These are phyloP conservation scores for Penicillium sclerotigenum DNA, from an alignment of 2,329 filamentous ascomycete genomes.

Conservation along the genomic window DNA sequence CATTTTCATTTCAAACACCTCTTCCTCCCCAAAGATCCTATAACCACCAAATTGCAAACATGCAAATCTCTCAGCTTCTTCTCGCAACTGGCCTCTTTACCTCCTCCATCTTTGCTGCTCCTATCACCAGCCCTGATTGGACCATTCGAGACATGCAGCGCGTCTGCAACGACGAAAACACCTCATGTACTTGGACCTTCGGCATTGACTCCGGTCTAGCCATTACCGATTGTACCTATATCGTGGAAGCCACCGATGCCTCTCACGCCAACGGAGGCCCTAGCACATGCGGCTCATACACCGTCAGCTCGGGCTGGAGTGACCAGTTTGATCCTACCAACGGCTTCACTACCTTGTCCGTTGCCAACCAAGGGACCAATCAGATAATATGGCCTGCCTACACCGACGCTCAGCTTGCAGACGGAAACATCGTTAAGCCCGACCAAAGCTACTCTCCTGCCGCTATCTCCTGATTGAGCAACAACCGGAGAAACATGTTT, in stretches of 20 bases:
- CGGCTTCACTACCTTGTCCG: conserved; percentile 53
- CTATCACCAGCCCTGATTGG: background rate
- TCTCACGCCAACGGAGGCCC: background rate
- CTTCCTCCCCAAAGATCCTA: background rate
- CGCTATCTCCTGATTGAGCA: background rate
- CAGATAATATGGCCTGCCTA: background rate
- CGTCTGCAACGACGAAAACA: background rate
- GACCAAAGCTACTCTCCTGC: background rate
- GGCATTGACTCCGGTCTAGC: background rate
- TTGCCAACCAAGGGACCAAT: conserved; percentile 30
- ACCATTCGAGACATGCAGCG: background rate
- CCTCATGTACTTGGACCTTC: background rate
- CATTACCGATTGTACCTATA: background rate
- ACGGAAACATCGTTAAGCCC: background rate
- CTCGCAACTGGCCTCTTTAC: background rate
- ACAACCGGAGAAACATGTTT: background rate
- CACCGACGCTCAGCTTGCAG: background rate
- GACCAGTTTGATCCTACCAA: conserved; percentile 51
- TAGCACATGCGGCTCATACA: conserved; percentile 47
- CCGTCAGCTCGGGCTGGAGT: conserved; percentile 53
- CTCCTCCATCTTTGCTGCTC: conserved; percentile 15
- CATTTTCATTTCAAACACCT: too few relatives aligned
- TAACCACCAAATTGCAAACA: background rate
- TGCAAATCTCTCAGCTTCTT: background rate
- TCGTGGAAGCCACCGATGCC: background rate